Evolutionary conservation across 2,329 filamentous ascomycete species (phyloP).

Genomic region (Aspergillus flavus): DNA sequence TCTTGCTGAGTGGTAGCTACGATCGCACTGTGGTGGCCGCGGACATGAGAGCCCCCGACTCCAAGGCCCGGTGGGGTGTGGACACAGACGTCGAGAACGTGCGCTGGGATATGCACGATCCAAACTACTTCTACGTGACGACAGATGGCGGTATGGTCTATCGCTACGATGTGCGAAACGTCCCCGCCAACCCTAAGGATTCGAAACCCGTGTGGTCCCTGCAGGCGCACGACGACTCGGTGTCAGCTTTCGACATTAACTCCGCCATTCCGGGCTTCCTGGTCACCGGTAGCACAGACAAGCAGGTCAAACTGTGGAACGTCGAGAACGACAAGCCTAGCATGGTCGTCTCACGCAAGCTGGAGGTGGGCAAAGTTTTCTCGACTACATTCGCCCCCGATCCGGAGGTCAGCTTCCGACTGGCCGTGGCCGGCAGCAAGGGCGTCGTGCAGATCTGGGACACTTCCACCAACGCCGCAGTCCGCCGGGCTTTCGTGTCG

Average conservation of each 20-base stretch:
- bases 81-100: slow-evolving; percentile 94
- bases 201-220: slow-evolving; percentile 91
- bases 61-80: slow-evolving; percentile 85
- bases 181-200: slow-evolving; percentile 69
- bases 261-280: slow-evolving; percentile 86
- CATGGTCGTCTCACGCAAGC: slow-evolving; percentile 87
- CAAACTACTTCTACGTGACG: slow-evolving; percentile 92
- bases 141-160: slow-evolving; percentile 92
- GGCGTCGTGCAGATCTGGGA: slow-evolving; percentile 94
- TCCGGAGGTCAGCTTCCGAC: slow-evolving; percentile 82
- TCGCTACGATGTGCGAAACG: slow-evolving; percentile 82
- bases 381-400: slow-evolving; percentile 89
- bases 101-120: slow-evolving; percentile 88
- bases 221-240: slow-evolving; percentile 90
- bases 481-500: slow-evolving; percentile 79
- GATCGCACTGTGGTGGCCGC: slow-evolving; percentile 92
- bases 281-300: slow-evolving; percentile 90
- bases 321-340: slow-evolving; percentile 76
- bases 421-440: slow-evolving; percentile 93
- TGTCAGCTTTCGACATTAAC: slow-evolving; percentile 94
- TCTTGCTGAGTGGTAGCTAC: slow-evolving; percentile 90
- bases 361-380: slow-evolving; percentile 95
- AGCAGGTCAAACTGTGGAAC: slow-evolving; percentile 96
- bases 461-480: slow-evolving; percentile 86
- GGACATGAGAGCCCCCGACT: slow-evolving; percentile 91